Percentiles rank a stretch among this genome's conserved stretches.
Conservation (phyloP, 1,284 basidiomycete species). For the Rhodotorula glutinis region DNA sequence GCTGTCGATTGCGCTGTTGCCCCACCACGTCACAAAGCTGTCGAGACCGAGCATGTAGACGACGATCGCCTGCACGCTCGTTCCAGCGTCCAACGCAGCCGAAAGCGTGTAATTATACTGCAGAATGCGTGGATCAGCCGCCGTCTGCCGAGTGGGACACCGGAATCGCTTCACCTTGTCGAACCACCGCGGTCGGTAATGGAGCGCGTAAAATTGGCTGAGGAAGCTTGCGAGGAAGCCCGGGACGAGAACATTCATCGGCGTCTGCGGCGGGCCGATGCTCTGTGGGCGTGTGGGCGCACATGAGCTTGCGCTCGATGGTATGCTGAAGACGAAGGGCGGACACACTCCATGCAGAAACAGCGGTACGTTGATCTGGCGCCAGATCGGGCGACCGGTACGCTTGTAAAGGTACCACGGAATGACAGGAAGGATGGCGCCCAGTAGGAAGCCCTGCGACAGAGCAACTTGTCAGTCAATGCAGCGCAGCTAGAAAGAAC, state of each 20-base stretch:
- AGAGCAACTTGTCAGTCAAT: background rate
- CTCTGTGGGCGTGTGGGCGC: background rate
- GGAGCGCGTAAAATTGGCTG: constrained; percentile 43
- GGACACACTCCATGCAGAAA: constrained; percentile 40
- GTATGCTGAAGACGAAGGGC: background rate
- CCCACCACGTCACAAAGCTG: constrained; percentile 40
- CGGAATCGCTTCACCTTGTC: constrained; percentile 38
- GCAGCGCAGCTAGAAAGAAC: background rate
- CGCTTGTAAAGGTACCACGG: constrained; percentile 43
- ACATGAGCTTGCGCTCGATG: background rate
- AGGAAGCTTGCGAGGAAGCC: constrained; percentile 43
- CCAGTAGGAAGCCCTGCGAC: constrained; percentile 44
- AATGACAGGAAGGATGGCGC: constrained; percentile 42
- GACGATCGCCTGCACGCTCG: constrained; percentile 43
- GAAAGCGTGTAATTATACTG: constrained; percentile 41
- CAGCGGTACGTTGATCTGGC: constrained; percentile 42
- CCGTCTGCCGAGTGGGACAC: rapidly evolving
- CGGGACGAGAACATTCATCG: constrained; percentile 44
- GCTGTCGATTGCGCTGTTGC: constrained; percentile 39
- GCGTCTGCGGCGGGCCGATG: constrained; percentile 44
- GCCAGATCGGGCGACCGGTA: constrained; percentile 36
- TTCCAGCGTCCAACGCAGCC: constrained; percentile 43
- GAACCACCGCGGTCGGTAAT: constrained; percentile 43
- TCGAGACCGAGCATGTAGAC: constrained; percentile 42
- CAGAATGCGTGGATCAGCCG: background rate